Percentiles rank a stretch among this genome's conserved stretches.
phyloP scores from a whole-genome alignment of 2,329 filamentous ascomycete genomes.

The Amylocarpus encephaloides region DNA sequence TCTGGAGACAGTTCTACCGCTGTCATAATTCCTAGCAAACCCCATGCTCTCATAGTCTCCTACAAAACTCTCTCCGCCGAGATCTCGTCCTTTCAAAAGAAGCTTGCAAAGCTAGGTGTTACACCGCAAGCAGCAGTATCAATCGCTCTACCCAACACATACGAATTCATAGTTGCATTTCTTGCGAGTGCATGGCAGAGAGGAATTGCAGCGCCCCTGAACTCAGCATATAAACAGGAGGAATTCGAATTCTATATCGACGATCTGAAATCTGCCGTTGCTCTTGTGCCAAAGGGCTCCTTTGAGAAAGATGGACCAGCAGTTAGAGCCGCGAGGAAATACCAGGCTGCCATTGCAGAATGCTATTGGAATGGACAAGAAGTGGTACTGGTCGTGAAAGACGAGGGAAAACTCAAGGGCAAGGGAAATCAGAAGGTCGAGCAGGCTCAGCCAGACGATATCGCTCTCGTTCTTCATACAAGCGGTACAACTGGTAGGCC shows the following conservation, averaged over 20 bases:
- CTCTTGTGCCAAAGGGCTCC: constrained; percentile 68
- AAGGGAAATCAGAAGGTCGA: constrained; percentile 42
- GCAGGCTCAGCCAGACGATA: constrained; percentile 64
- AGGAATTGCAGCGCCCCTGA: constrained; percentile 77
- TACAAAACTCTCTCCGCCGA: constrained; percentile 63
- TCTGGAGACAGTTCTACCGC: constrained; percentile 48
- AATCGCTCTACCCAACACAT: constrained; percentile 77
- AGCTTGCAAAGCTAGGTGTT: constrained; percentile 71
- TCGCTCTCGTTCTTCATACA: constrained; percentile 76
- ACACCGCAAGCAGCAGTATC: constrained; percentile 65
- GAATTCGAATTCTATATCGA: constrained; percentile 93
- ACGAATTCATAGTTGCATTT: constrained; percentile 83
- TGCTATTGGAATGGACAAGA: constrained; percentile 71
- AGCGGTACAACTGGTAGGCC: constrained; percentile 79
- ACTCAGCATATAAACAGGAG: constrained; percentile 80
- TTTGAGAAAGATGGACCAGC: constrained; percentile 61
- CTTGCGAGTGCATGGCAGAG: constrained; percentile 81
- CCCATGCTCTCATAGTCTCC: constrained; percentile 56
- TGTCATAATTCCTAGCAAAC: constrained; percentile 66
- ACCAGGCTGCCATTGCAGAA: constrained; percentile 78
- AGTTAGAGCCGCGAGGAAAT: constrained; percentile 70
- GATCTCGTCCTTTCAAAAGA: constrained; percentile 65
- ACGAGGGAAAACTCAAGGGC: constrained; percentile 58
- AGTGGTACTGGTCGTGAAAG: constrained; percentile 72
- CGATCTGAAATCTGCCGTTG: constrained; percentile 72